Conservation (phyloP, 2,329 filamentous ascomycete species). For the Colletotrichum eremochloae region DNA sequence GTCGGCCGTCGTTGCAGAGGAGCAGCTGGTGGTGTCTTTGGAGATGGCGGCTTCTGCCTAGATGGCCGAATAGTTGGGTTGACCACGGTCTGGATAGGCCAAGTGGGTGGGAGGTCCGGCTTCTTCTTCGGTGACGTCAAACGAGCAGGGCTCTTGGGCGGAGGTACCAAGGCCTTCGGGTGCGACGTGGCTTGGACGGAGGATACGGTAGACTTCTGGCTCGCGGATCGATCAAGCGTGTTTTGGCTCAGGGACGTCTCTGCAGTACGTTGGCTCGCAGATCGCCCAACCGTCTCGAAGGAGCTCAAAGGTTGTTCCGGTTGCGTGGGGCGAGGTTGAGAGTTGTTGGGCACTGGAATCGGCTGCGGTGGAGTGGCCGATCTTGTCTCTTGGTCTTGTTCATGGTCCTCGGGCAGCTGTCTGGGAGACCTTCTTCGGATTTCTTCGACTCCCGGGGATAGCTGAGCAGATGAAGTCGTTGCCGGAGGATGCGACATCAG, state of each 20-base stretch:
- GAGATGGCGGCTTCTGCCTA: slow-evolving; percentile 47
- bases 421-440: slow-evolving; percentile 66
- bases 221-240: slow-evolving; percentile 24
- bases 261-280: slow-evolving; percentile 17
- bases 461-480: slow-evolving; percentile 61
- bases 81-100: slow-evolving; percentile 50
- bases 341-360: slow-evolving; percentile 8
- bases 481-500: slow-evolving; percentile 52
- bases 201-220: slow-evolving; percentile 20
- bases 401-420: slow-evolving; percentile 47
- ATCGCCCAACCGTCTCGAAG: slow-evolving; percentile 25
- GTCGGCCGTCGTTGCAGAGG: slow-evolving; percentile 58
- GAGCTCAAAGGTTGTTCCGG: slow-evolving; percentile 27
- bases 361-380: slow-evolving; percentile 26
- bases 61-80: slow-evolving; percentile 51
- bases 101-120: slow-evolving; percentile 32
- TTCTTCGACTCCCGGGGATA: slow-evolving; percentile 65
- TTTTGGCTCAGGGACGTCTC: slow-evolving; percentile 10
- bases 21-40: slow-evolving; percentile 47
- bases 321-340: slow-evolving; percentile 24
- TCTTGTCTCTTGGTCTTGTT: not conserved
- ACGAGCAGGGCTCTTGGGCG: slow-evolving; percentile 30
- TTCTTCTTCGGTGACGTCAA: slow-evolving; percentile 27
- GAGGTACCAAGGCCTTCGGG: slow-evolving; percentile 7
- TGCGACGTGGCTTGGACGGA: not conserved